These are phyloP conservation scores for Mycena polygramma DNA, from an alignment of 768 basidiomycete genomes.

Conservation along the genomic window DNA sequence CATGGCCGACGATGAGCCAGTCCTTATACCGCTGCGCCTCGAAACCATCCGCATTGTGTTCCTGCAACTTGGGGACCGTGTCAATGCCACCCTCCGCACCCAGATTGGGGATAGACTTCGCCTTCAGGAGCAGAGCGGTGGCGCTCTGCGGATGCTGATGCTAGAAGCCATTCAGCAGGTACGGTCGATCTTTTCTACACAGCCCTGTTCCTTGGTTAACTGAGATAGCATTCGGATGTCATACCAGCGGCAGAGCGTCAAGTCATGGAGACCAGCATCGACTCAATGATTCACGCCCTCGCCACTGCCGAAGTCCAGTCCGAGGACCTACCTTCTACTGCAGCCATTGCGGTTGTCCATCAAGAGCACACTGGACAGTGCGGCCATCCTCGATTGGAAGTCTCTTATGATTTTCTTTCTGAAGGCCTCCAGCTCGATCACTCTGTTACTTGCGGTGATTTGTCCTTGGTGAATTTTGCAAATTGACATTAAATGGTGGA, in stretches of 20 bases:
- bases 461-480: too few relatives aligned
- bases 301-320: slow-evolving; percentile 19
- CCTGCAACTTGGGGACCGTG: slow-evolving; percentile 28
- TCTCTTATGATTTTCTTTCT: slow-evolving; percentile 41
- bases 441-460: too few relatives aligned
- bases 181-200: too few relatives aligned
- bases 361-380: slow-evolving; percentile 26
- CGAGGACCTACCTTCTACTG: slow-evolving; percentile 24
- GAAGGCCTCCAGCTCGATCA: slow-evolving; percentile 29
- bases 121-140: slow-evolving; percentile 24
- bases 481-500: too few relatives aligned
- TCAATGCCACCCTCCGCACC: slow-evolving; percentile 26
- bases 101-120: slow-evolving; percentile 30
- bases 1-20: too few relatives aligned
- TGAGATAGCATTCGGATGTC: slow-evolving; percentile 24
- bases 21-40: slow-evolving; percentile 18
- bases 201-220: background rate
- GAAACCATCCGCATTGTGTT: slow-evolving; percentile 41
- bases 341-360: slow-evolving; percentile 7
- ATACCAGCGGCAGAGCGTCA: slow-evolving; percentile 27
- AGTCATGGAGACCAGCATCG: slow-evolving; percentile 25
- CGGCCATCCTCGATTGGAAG: slow-evolving; percentile 42
- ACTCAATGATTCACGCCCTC: slow-evolving; percentile 31
- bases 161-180: slow-evolving; percentile 25
- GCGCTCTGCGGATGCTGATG: slow-evolving; percentile 14